Conservation (phyloP, 2,329 filamentous ascomycete species). For the Fusarium burgessii region DNA sequence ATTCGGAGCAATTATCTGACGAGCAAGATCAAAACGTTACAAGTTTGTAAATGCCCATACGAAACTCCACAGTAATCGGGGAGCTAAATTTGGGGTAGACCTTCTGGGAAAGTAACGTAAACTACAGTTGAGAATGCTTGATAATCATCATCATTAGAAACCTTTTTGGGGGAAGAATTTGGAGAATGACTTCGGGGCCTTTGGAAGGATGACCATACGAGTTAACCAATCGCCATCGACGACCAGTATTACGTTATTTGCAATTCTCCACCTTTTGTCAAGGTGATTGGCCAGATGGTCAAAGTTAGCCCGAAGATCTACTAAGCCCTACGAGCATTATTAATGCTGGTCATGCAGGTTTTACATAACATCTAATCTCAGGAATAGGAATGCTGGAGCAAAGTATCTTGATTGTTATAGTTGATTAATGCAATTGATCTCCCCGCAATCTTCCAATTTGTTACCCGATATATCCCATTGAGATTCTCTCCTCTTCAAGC, state of each 20-base stretch:
- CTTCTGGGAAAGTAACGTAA: background rate
- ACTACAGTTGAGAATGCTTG: background rate
- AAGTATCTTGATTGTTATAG: too few species aligned
- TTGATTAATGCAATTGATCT: too few species aligned
- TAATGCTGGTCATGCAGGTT: background rate
- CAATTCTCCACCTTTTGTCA: background rate
- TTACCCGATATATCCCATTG: too few species aligned
- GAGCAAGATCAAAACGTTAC: too few species aligned
- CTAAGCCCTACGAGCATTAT: background rate
- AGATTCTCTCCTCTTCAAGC: too few species aligned
- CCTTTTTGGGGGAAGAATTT: background rate
- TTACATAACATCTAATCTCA: too few species aligned
- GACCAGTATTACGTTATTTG: fast-evolving
- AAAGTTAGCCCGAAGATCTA: too few species aligned
- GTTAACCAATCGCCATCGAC: background rate
- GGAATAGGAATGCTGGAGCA: too few species aligned
- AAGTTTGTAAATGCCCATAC: background rate
- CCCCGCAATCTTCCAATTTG: too few species aligned
- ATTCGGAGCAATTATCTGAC: background rate
- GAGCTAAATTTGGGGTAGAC: background rate
- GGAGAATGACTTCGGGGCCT: background rate
- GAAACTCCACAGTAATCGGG: background rate
- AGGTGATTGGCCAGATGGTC: background rate
- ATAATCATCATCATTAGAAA: background rate
- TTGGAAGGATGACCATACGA: background rate